Percentiles rank a stretch among this genome's conserved stretches.
phyloP scores from a whole-genome alignment of 148 eudicot genomes.

The Persicaria maculosa region DNA sequence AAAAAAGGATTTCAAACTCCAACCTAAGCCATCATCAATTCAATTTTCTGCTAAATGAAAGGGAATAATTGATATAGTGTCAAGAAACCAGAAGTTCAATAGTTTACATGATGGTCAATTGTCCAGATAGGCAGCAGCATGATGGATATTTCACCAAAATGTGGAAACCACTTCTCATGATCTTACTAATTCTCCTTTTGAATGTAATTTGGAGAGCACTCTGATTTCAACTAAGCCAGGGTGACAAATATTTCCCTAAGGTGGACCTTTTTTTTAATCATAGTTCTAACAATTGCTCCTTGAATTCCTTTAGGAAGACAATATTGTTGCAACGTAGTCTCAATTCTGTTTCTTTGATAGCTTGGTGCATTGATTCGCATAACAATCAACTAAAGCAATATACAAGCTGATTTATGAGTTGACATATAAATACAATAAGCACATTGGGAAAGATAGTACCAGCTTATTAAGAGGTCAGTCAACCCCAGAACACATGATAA shows the following conservation, averaged over 20 bases:
- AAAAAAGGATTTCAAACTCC: not conserved
- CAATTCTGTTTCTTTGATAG: not conserved
- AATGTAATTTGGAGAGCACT: too few species aligned
- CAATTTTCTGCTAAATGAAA: not conserved
- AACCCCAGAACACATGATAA: not conserved
- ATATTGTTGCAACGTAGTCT: not conserved
- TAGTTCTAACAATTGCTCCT: not conserved
- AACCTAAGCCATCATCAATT: not conserved
- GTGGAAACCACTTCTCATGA: not conserved
- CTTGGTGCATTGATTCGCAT: not conserved
- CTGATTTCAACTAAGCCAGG: too few species aligned
- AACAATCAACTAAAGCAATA: not conserved
- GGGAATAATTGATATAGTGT: not conserved
- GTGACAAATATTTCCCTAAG: not conserved
- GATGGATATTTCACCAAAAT: not conserved
- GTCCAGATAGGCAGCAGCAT: not conserved
- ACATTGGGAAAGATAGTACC: not conserved
- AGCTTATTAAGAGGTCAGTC: not conserved
- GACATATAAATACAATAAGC: not conserved
- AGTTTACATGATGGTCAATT: not conserved
- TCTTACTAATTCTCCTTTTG: too few species aligned
- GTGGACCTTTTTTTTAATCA: not conserved
- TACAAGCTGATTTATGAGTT: not conserved
- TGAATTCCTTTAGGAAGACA: not conserved
- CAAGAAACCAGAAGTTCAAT: not conserved